Evolutionary conservation across 441 rosid genomes (phyloP).

Genomic region (Kokia cookei): DNA sequence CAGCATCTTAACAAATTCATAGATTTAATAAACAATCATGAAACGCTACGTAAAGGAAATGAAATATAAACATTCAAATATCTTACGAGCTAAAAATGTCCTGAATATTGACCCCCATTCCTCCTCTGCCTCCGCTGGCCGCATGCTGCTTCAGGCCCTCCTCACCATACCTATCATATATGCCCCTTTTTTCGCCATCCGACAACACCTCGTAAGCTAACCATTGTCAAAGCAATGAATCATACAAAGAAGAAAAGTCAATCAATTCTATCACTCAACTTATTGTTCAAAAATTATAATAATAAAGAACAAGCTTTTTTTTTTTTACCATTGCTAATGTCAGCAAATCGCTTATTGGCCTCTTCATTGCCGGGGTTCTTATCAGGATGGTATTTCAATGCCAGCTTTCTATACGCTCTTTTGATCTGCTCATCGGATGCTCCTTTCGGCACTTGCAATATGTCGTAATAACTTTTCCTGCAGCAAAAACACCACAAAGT

Average conservation of each 20-base stretch:
- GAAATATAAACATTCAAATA: not conserved
- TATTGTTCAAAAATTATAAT: not conserved
- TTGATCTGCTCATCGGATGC: slow-evolving; percentile 98
- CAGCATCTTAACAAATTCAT: too few relatives aligned
- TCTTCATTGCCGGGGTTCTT: slow-evolving; percentile 96
- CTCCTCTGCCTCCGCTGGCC: slow-evolving; percentile 82
- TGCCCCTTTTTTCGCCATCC: slow-evolving; percentile 73
- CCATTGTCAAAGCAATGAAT: not conserved
- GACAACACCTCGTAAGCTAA: slow-evolving; percentile 91
- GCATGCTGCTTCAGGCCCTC: slow-evolving; percentile 92
- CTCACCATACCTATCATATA: slow-evolving; percentile 84
- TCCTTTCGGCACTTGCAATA: slow-evolving; percentile 80
- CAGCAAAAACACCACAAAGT: slow-evolving; percentile 4
- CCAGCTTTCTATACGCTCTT: slow-evolving; percentile 89
- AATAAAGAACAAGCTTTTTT: not conserved
- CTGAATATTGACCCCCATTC: slow-evolving; percentile 67
- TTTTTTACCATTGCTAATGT: slow-evolving; percentile 72
- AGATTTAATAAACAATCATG: too few relatives aligned
- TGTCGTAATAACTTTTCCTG: slow-evolving; percentile 62
- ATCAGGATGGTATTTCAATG: slow-evolving; percentile 95
- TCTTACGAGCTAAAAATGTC: slow-evolving; percentile 72
- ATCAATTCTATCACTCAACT: not conserved
- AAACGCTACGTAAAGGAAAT: not conserved
- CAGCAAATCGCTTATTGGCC: slow-evolving; percentile 82
- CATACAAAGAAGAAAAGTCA: not conserved